Percentiles rank a stretch among this genome's conserved stretches.
These are phyloP conservation scores for Magnolia kwangsiensis DNA, from an alignment of 164 flowering plant species.

Conservation along the genomic window DNA sequence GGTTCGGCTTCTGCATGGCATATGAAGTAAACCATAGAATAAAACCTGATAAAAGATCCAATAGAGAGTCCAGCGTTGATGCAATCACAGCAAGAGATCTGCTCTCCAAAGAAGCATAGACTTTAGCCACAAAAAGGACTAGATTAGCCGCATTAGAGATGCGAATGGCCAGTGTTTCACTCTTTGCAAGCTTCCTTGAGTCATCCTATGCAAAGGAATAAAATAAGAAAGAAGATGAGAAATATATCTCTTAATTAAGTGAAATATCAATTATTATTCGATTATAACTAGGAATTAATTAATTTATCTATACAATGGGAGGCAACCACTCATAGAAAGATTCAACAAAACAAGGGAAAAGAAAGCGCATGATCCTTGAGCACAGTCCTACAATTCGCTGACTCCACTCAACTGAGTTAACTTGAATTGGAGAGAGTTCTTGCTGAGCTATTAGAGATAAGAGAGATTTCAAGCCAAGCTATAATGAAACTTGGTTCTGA, in stretches of 20 bases:
- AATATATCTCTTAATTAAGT: background rate
- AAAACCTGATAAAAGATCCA: slow-evolving; percentile 83
- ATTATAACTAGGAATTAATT: too few species aligned
- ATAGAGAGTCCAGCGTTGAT: slow-evolving; percentile 74
- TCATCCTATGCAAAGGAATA: slow-evolving; percentile 45
- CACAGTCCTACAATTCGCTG: too few species aligned
- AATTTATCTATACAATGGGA: too few species aligned
- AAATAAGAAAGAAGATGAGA: background rate
- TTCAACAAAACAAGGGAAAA: too few species aligned
- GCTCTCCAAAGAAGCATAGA: slow-evolving; percentile 73
- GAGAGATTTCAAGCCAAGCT: too few species aligned
- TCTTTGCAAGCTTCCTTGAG: slow-evolving; percentile 53
- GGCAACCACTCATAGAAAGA: too few species aligned
- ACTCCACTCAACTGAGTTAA: too few species aligned
- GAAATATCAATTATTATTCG: too few species aligned
- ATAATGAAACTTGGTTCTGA: too few species aligned
- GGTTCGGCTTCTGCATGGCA: slow-evolving; percentile 75
- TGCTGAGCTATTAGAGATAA: too few species aligned
- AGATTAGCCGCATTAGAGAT: slow-evolving; percentile 58
- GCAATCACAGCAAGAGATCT: slow-evolving; percentile 86
- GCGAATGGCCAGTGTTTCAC: slow-evolving; percentile 58
- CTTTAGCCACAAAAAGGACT: slow-evolving; percentile 67
- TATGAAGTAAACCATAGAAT: slow-evolving; percentile 81
- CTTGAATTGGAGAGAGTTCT: too few species aligned
- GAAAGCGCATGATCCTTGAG: too few species aligned